Conservation (phyloP, 352 stramenopile species). For the Globisporangium abappressorium region DNA sequence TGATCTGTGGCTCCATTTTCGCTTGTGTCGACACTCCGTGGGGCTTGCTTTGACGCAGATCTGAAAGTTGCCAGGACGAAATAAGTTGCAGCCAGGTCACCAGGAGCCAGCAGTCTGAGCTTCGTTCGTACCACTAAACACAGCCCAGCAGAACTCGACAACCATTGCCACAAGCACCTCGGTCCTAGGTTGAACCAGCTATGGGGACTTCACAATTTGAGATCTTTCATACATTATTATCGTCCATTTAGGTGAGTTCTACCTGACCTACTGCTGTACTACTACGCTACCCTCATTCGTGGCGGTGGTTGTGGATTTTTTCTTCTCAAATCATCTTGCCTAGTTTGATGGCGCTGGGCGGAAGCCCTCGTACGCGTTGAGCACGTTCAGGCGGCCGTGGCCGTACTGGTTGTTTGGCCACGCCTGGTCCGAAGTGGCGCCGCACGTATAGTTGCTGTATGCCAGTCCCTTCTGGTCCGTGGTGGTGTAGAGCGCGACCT, state of each 20-base stretch:
- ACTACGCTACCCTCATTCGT: background rate
- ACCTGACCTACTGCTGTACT: background rate
- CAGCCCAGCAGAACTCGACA: background rate
- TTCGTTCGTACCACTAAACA: background rate
- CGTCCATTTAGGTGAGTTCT: background rate
- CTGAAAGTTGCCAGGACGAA: background rate
- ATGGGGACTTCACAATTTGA: background rate
- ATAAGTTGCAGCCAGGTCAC: background rate
- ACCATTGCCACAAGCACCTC: background rate
- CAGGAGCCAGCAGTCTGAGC: background rate
- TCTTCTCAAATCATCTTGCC: background rate
- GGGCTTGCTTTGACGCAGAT: background rate
- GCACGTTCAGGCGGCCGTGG: slow-evolving; percentile 20
- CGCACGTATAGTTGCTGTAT: slow-evolving; percentile 21
- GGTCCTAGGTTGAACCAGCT: background rate
- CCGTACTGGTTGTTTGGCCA: slow-evolving; percentile 45
- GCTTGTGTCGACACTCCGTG: no score
- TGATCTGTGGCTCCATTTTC: background rate
- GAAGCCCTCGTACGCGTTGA: slow-evolving; percentile 23
- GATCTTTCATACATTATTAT: background rate
- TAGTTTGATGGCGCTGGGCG: slow-evolving; percentile 11
- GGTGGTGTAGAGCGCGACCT: slow-evolving; percentile 8
- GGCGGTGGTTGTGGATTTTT: background rate
- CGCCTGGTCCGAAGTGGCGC: slow-evolving; percentile 18
- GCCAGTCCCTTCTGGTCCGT: slow-evolving; percentile 14